Evolutionary conservation across 495 filamentous ascomycete genomes (phyloP).

Genomic region (Penicillium ochrochloron): DNA sequence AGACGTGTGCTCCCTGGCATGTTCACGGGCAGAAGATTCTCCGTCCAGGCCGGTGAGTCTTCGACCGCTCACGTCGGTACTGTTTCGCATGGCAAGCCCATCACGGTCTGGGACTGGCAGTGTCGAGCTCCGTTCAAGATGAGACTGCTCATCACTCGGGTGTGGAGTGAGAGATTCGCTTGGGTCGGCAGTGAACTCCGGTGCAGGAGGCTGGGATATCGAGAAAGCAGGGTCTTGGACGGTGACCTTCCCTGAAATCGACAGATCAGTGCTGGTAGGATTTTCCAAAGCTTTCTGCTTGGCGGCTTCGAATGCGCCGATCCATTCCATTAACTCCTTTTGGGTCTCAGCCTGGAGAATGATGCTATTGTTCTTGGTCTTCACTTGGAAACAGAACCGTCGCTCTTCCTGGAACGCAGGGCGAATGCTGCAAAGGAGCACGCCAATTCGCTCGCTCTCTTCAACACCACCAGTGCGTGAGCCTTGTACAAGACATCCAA

Average conservation of each 20-base stretch:
- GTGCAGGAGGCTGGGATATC: slow-evolving; percentile 84
- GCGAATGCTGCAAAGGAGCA: slow-evolving; percentile 88
- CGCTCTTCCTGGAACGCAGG: slow-evolving; percentile 91
- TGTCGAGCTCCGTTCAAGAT: slow-evolving; percentile 63
- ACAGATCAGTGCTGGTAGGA: slow-evolving; percentile 63
- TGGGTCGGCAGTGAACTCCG: slow-evolving; percentile 82
- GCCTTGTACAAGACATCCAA: slow-evolving; percentile 92
- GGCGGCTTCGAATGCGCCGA: slow-evolving; percentile 87
- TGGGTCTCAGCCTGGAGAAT: slow-evolving; percentile 94
- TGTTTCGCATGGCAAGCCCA: slow-evolving; percentile 59
- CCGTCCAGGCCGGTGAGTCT: slow-evolving; percentile 52
- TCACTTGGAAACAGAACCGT: slow-evolving; percentile 97
- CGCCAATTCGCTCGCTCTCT: slow-evolving; percentile 94
- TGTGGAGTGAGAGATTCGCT: slow-evolving; percentile 69
- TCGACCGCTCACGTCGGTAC: slow-evolving; percentile 68
- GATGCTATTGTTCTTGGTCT: slow-evolving; percentile 92
- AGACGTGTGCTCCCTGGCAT: slow-evolving; percentile 74
- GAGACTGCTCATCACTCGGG: slow-evolving; percentile 56
- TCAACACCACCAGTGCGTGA: slow-evolving; percentile 83
- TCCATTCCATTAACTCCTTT: slow-evolving; percentile 85
- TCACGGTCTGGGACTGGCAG: slow-evolving; percentile 72
- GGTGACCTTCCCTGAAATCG: slow-evolving; percentile 58
- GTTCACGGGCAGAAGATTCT: slow-evolving; percentile 65
- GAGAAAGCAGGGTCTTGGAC: slow-evolving; percentile 84
- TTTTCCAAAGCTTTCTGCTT: slow-evolving; percentile 91